Percentiles rank a stretch among this genome's conserved stretches.
Conservation (phyloP, 2,329 filamentous ascomycete genomes). For the Akanthomyces dipterigenus region DNA sequence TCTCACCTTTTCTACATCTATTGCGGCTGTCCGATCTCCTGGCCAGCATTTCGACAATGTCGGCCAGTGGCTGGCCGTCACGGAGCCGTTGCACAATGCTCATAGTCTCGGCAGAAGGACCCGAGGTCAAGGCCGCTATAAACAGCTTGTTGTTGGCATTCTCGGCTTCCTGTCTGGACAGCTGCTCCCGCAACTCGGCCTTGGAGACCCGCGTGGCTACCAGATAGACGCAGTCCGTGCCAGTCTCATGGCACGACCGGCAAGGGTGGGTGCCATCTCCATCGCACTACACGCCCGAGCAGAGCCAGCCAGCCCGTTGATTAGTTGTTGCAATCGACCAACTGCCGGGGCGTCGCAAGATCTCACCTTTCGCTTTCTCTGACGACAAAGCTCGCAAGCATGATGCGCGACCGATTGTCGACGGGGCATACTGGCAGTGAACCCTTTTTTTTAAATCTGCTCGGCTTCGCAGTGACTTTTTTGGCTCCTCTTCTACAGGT, state of each 20-base stretch:
- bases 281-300: background rate
- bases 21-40: background rate
- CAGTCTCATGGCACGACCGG: background rate
- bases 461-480: background rate
- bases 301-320: background rate
- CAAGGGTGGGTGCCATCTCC: background rate
- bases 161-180: background rate
- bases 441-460: background rate
- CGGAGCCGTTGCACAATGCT: background rate
- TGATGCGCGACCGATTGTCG: background rate
- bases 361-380: slow-evolving; percentile 7
- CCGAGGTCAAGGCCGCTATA: background rate
- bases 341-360: background rate
- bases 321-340: background rate
- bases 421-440: background rate
- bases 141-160: background rate
- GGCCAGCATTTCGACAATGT: background rate
- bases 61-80: slow-evolving; percentile 1
- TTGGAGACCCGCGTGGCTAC: slow-evolving; percentile 2
- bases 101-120: background rate
- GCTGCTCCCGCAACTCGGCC: background rate
- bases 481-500: background rate
- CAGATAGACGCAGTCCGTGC: background rate
- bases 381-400: slow-evolving; percentile 9
- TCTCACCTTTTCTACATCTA: background rate